Conservation (phyloP, 75 land plant genomes). For the Azolla pinnata region DNA sequence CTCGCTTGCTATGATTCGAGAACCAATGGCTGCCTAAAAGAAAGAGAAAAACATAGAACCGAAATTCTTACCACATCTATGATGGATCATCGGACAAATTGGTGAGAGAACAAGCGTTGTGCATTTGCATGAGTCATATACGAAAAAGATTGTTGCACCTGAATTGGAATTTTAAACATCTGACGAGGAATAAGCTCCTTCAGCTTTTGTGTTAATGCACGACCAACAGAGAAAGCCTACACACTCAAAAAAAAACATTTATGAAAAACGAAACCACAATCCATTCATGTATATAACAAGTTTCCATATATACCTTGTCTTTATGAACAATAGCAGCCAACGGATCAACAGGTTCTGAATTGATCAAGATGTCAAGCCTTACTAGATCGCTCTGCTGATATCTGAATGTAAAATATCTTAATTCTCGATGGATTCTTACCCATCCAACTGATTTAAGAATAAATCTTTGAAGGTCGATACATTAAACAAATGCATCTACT, state of each 20-base stretch:
- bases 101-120: too few species aligned
- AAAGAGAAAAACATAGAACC: neutral
- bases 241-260: too few species aligned
- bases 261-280: too few species aligned
- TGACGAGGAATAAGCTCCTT: constrained; percentile 95
- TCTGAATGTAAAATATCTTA: too few species aligned
- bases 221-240: constrained; percentile 79
- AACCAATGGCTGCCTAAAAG: constrained; percentile 70
- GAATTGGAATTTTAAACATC: constrained; percentile 93
- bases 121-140: neutral
- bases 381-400: constrained; percentile 71
- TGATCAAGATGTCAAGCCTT: constrained; percentile 83
- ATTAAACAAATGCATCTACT: too few species aligned
- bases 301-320: too few species aligned
- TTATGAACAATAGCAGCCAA: constrained; percentile 87
- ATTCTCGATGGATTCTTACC: too few species aligned
- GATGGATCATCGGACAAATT: too few species aligned
- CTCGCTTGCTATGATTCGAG: constrained; percentile 90
- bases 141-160: constrained; percentile 33
- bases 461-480: too few species aligned
- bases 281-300: too few species aligned
- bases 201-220: constrained; percentile 84
- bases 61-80: too few species aligned
- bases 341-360: constrained; percentile 82
- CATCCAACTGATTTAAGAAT: too few species aligned